A percentile compares a stretch with the other conserved stretches of the same genome.
phyloP scores from a whole-genome alignment of 2,329 filamentous ascomycete species.

The Colletotrichum sp. region DNA sequence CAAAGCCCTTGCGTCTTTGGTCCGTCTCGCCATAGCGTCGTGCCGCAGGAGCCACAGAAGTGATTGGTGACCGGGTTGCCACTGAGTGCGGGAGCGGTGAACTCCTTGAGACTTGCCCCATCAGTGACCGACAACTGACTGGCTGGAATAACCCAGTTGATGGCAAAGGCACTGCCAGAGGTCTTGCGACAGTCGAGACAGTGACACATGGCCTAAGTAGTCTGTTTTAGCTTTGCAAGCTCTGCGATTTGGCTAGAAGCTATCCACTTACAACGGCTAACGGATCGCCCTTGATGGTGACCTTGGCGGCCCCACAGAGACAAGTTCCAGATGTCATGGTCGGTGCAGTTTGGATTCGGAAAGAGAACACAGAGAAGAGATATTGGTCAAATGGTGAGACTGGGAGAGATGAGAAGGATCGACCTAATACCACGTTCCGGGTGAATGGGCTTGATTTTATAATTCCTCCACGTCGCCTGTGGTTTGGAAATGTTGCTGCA shows the following conservation, averaged over 20 bases:
- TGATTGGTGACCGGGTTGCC: conserved; percentile 3
- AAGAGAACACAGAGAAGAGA: neutral
- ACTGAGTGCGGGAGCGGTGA: neutral
- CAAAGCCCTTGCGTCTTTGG: neutral
- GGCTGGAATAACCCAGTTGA: neutral
- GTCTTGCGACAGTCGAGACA: conserved; percentile 8
- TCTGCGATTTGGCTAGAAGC: neutral
- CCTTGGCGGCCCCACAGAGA: conserved; percentile 1
- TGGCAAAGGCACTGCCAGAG: neutral
- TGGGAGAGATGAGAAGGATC: neutral
- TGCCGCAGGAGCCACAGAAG: neutral
- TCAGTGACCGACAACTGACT: neutral
- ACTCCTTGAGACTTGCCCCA: neutral
- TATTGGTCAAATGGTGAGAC: neutral
- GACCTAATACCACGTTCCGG: neutral
- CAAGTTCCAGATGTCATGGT: neutral
- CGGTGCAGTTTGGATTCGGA: neutral
- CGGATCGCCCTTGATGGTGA: neutral
- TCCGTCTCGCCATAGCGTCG: neutral
- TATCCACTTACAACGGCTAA: neutral
- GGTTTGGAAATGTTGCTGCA: neutral
- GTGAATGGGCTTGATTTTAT: neutral
- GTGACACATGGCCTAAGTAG: neutral
- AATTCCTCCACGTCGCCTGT: neutral
- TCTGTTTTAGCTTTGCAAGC: neutral